Evolutionary conservation across 139 green algal genomes (phyloP).

Genomic region (Coelastrella sp.): DNA sequence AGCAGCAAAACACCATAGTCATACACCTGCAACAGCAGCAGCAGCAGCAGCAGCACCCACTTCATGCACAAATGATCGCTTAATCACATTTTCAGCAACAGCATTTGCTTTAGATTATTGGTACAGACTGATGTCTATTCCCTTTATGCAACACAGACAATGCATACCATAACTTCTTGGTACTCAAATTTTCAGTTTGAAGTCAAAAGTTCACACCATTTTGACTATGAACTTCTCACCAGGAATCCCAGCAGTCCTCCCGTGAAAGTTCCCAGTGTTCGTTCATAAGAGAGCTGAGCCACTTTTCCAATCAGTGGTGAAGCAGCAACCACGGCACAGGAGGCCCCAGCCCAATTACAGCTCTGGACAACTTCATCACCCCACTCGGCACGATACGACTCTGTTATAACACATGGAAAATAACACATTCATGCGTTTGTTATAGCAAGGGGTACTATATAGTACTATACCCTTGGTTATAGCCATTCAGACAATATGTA

Average conservation of each 20-base stretch:
- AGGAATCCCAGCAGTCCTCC: conserved; percentile 42
- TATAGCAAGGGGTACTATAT: too few species aligned
- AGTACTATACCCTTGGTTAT: too few species aligned
- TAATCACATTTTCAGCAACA: background rate
- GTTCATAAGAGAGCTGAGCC: conserved; percentile 42
- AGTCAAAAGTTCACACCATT: background rate
- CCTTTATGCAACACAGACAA: too few species aligned
- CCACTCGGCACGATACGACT: conserved; percentile 24
- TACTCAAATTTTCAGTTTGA: too few species aligned
- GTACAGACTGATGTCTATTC: too few species aligned
- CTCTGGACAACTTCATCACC: conserved; percentile 43
- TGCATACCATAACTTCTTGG: too few species aligned
- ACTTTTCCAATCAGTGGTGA: conserved; percentile 39
- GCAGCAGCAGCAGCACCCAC: conserved; percentile 5
- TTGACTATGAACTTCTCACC: too few species aligned
- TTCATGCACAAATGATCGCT: background rate
- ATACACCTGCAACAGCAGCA: conserved; percentile 32
- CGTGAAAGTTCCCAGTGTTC: conserved; percentile 31
- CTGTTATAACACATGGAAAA: background rate
- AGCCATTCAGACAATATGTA: too few species aligned
- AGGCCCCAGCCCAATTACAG: conserved; percentile 44
- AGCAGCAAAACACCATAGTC: conserved; percentile 39
- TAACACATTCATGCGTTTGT: background rate
- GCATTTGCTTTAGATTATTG: too few species aligned
- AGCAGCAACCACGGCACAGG: conserved; percentile 41